Conservation (phyloP, 2,329 filamentous ascomycete species). For the Ascochyta viciae-villosae region DNA sequence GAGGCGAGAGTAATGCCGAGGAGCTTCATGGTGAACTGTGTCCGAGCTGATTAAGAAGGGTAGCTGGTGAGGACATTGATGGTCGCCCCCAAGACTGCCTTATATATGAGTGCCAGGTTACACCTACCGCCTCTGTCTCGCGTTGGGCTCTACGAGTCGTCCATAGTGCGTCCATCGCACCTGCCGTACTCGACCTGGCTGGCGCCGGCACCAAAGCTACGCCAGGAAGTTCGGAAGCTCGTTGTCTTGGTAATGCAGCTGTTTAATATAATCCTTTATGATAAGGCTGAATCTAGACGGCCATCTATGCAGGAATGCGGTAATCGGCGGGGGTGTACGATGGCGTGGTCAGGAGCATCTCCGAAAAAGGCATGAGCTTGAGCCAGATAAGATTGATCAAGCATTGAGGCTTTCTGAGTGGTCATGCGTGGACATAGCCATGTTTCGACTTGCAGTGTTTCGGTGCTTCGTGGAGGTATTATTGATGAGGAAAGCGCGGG, state of each 20-base stretch:
- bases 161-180: conserved; percentile 13
- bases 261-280: conserved; percentile 18
- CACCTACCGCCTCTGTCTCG: conserved; percentile 1
- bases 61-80: conserved; percentile 16
- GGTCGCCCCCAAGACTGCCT: neutral
- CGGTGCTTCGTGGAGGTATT: neutral
- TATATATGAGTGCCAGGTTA: conserved; percentile 7
- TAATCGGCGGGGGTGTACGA: conserved; percentile 13
- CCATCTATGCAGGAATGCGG: conserved; percentile 10
- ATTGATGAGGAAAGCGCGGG: conserved; percentile 14
- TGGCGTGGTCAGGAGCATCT: conserved; percentile 6
- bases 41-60: conserved; percentile 4
- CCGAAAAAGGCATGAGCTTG: conserved; percentile 19
- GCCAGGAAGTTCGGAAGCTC: conserved; percentile 17
- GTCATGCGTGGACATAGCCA: conserved; percentile 1
- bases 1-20: conserved; percentile 39
- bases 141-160: neutral
- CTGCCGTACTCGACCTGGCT: conserved; percentile 17
- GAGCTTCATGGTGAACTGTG: conserved; percentile 38
- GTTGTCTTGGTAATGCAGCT: conserved; percentile 11
- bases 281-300: conserved; percentile 20
- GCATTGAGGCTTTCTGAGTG: conserved; percentile 10
- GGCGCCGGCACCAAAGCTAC: conserved; percentile 14
- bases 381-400: conserved; percentile 18
- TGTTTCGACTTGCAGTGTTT: conserved; percentile 10